Conservation (phyloP, 495 filamentous ascomycete genomes). For the Letharia columbiana region DNA sequence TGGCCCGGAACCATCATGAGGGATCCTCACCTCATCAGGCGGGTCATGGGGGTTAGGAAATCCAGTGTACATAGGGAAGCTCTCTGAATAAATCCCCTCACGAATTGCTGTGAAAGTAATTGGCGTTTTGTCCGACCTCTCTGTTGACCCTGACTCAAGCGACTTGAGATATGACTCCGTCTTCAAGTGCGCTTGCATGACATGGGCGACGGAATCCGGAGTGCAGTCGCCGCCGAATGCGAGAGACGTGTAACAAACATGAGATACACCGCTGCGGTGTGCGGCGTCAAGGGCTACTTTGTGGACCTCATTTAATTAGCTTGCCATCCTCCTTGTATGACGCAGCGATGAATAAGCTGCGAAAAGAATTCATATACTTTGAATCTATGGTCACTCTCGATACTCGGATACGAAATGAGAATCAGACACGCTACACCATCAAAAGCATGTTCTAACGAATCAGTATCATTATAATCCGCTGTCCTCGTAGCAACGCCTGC, state of each 20-base stretch:
- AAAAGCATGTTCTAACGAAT: slow-evolving; percentile 31
- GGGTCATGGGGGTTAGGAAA: slow-evolving; percentile 40
- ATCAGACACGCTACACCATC: slow-evolving; percentile 33
- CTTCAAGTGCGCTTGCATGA: slow-evolving; percentile 61
- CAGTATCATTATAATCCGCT: slow-evolving; percentile 34
- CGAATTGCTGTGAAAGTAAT: slow-evolving; percentile 46
- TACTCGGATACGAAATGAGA: slow-evolving; percentile 38
- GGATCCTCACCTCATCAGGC: slow-evolving; percentile 38
- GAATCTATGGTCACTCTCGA: slow-evolving; percentile 33
- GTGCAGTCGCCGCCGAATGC: slow-evolving; percentile 42
- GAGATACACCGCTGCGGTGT: slow-evolving; percentile 44
- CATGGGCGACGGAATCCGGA: slow-evolving; percentile 41
- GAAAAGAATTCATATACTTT: too few species aligned
- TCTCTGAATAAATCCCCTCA: slow-evolving; percentile 59
- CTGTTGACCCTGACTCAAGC: slow-evolving; percentile 19
- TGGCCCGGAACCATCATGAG: slow-evolving; percentile 38
- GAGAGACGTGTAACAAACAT: slow-evolving; percentile 62
- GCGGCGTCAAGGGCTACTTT: slow-evolving; percentile 51
- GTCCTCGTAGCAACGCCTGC: slow-evolving; percentile 31
- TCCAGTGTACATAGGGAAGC: slow-evolving; percentile 59
- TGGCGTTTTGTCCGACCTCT: slow-evolving; percentile 12
- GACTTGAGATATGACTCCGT: slow-evolving; percentile 50
- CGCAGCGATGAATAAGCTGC: too few species aligned
- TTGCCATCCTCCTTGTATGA: not conserved
- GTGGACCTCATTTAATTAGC: slow-evolving; percentile 32